Evolutionary conservation across 306 rosid species (phyloP).

Genomic region (Senna siamea): DNA sequence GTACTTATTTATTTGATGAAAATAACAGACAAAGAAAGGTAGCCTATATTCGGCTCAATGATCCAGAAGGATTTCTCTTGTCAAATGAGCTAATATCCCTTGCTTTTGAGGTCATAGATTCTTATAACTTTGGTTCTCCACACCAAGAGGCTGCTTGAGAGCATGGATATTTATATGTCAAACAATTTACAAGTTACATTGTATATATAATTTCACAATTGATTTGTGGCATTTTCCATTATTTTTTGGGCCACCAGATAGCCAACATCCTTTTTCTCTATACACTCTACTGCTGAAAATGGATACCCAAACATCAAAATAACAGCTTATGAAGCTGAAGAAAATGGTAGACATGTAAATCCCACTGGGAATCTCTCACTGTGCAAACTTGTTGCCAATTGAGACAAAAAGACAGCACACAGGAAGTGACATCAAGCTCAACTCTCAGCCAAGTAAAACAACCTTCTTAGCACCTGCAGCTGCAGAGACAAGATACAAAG

Average conservation of each 20-base stretch:
- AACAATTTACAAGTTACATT: neutral
- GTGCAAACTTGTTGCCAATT: too few species aligned
- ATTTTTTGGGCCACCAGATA: neutral
- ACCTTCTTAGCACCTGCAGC: too few species aligned
- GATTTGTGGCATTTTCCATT: neutral
- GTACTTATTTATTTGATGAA: slow-evolving; percentile 26
- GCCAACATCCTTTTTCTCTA: neutral
- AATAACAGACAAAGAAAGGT: slow-evolving; percentile 33
- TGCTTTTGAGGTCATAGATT: slow-evolving; percentile 75
- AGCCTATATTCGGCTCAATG: slow-evolving; percentile 73
- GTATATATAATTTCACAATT: neutral
- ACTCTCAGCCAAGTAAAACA: too few species aligned
- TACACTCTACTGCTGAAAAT: neutral
- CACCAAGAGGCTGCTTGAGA: slow-evolving; percentile 30
- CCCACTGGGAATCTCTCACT: too few species aligned
- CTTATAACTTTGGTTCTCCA: slow-evolving; percentile 44
- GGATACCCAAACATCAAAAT: neutral
- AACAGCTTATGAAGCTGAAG: too few species aligned
- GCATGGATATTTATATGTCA: slow-evolving; percentile 9
- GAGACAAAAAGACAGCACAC: too few species aligned
- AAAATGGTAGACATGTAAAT: too few species aligned
- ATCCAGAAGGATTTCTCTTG: slow-evolving; percentile 92
- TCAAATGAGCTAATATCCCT: slow-evolving; percentile 85
- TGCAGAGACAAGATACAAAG: too few species aligned
- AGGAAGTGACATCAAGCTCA: too few species aligned